These are phyloP conservation scores for Tolypocladium pustulatum DNA, from an alignment of 2,329 filamentous ascomycete genomes.

Conservation along the genomic window DNA sequence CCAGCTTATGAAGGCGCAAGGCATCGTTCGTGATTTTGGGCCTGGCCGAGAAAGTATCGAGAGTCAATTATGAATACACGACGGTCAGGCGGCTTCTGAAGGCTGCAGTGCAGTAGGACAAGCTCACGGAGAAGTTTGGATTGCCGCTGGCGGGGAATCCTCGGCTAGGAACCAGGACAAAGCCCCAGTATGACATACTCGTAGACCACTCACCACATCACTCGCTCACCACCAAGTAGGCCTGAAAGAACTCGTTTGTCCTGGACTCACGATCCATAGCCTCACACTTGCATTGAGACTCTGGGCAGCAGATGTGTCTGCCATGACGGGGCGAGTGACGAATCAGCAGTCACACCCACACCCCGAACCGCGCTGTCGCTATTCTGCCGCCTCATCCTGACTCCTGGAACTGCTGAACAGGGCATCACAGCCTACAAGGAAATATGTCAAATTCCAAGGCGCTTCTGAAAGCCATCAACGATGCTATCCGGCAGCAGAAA, in stretches of 20 bases:
- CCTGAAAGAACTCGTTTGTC: background rate
- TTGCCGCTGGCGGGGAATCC: background rate
- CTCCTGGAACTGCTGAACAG: background rate
- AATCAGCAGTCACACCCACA: background rate
- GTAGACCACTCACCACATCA: background rate
- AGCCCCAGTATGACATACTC: background rate
- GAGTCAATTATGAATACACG: background rate
- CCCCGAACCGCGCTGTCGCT: background rate
- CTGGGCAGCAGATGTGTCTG: background rate
- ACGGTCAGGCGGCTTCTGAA: background rate
- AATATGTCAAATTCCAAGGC: constrained; percentile 53
- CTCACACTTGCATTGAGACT: background rate
- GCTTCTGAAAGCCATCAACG: constrained; percentile 70
- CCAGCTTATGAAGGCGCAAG: background rate
- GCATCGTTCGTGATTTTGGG: background rate
- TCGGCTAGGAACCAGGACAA: background rate
- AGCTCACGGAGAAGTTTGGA: background rate
- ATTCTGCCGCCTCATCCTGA: background rate
- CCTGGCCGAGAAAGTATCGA: background rate
- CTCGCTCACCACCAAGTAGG: background rate
- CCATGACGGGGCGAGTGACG: background rate
- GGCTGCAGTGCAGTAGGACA: background rate
- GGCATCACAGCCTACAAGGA: background rate
- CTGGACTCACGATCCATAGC: background rate
- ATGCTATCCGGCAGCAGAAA: constrained; percentile 66